Evolutionary conservation across 768 basidiomycete species (phyloP).

Genomic region (Podaxis rugospora): DNA sequence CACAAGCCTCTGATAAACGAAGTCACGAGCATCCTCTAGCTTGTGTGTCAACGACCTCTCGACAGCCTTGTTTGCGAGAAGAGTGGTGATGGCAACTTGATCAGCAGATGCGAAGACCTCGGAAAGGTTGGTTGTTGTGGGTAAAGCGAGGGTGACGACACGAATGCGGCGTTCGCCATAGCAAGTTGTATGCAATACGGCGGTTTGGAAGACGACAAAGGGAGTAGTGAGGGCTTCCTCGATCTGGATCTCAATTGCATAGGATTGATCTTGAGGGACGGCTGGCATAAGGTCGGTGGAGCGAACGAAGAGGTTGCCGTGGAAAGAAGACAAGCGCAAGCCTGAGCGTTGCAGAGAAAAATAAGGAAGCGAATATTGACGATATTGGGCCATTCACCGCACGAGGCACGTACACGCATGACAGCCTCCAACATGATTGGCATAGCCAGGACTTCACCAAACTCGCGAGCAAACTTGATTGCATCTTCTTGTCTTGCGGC

Average conservation of each 20-base stretch:
- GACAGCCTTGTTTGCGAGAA: conserved; percentile 89
- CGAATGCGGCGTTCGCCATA: conserved; percentile 90
- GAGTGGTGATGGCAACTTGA: conserved; percentile 79
- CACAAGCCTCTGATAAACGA: conserved; percentile 76
- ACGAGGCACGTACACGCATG: conserved; percentile 96
- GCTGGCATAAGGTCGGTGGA: conserved; percentile 97
- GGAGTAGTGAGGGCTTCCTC: conserved; percentile 90
- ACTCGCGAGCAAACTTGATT: conserved; percentile 96
- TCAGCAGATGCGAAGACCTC: conserved; percentile 91
- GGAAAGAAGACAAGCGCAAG: conserved; percentile 93
- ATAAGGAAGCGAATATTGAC: background rate
- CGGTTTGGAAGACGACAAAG: conserved; percentile 92
- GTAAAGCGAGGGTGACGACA: conserved; percentile 83
- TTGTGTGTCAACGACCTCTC: conserved; percentile 83
- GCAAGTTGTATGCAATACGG: conserved; percentile 90
- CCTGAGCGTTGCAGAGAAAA: no score
- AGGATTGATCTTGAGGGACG: conserved; percentile 95
- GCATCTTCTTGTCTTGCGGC: conserved; percentile 93
- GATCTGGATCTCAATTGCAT: conserved; percentile 88
- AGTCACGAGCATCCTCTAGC: conserved; percentile 85
- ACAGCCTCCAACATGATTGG: conserved; percentile 88
- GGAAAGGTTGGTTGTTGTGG: conserved; percentile 82
- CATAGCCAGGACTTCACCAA: conserved; percentile 79
- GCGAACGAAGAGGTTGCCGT: conserved; percentile 98
- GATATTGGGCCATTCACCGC: conserved; percentile 47